These are phyloP conservation scores for Celoporthe dispersa DNA, from an alignment of 2,329 filamentous ascomycete genomes.

Conservation along the genomic window DNA sequence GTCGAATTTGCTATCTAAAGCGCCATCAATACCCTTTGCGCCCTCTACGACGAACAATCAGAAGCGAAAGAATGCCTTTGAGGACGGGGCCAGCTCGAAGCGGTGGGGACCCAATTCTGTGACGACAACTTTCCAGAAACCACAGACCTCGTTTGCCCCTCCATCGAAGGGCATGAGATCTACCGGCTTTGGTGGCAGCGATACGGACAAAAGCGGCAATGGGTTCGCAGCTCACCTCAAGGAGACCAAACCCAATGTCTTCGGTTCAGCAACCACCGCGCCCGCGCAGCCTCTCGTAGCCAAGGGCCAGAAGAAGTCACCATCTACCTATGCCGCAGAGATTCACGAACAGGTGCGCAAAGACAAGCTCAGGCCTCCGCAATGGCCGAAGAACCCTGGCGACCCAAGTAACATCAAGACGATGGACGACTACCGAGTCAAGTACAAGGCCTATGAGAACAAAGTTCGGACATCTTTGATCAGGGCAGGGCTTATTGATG, in stretches of 20 bases:
- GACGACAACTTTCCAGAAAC: constrained; percentile 20
- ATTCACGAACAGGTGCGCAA: constrained; percentile 58
- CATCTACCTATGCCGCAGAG: constrained; percentile 48
- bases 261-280: constrained; percentile 17
- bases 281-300: constrained; percentile 6
- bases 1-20: constrained; percentile 2
- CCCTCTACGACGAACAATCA: constrained; percentile 13
- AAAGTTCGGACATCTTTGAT: constrained; percentile 62
- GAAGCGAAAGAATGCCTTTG: constrained; percentile 29
- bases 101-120: constrained; percentile 16
- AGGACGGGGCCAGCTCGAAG: constrained; percentile 19
- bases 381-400: constrained; percentile 60
- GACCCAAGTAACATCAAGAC: constrained; percentile 54
- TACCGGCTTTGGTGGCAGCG: constrained; percentile 21
- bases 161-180: background rate
- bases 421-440: constrained; percentile 59
- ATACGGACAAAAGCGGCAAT: constrained; percentile 22
- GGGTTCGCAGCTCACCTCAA: constrained; percentile 24
- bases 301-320: constrained; percentile 30
- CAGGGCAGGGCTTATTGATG: constrained; percentile 64
- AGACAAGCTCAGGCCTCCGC: constrained; percentile 58
- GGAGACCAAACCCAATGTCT: constrained; percentile 15
- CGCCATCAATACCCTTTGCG: background rate
- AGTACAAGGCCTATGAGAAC: constrained; percentile 61
- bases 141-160: constrained; percentile 10